A percentile compares a stretch with the other conserved stretches of the same genome.
Conservation (phyloP, 768 basidiomycete species). For the Serendipita indica region DNA sequence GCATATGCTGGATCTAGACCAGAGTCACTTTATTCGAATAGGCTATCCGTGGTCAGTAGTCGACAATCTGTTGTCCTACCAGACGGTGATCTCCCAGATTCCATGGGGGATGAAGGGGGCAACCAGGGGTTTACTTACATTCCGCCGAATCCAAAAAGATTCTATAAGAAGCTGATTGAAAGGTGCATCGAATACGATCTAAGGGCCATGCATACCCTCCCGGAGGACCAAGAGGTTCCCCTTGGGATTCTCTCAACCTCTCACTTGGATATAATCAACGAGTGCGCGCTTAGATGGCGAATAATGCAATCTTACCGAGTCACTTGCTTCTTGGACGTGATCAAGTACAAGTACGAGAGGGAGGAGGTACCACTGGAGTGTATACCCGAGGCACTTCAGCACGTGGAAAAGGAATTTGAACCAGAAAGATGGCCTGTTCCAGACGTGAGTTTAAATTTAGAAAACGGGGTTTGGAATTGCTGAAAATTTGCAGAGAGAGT, state of each 20-base stretch:
- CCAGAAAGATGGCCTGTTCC: slow-evolving; percentile 61
- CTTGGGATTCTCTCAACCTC: slow-evolving; percentile 70
- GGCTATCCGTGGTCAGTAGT: slow-evolving; percentile 51
- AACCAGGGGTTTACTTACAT: slow-evolving; percentile 80
- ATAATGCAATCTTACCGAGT: slow-evolving; percentile 66
- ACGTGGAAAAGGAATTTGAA: slow-evolving; percentile 57
- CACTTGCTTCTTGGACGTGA: slow-evolving; percentile 69
- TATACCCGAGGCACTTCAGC: slow-evolving; percentile 74
- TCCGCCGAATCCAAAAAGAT: slow-evolving; percentile 73
- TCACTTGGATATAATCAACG: slow-evolving; percentile 72
- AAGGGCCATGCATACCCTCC: slow-evolving; percentile 81
- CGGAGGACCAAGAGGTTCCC: slow-evolving; percentile 87
- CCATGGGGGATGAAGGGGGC: slow-evolving; percentile 44
- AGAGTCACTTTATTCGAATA: slow-evolving; percentile 43
- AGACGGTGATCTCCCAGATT: slow-evolving; percentile 24
- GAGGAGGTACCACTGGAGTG: slow-evolving; percentile 90
- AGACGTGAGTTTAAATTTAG: slow-evolving; percentile 49
- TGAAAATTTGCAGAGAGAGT: slow-evolving; percentile 37
- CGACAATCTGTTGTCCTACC: slow-evolving; percentile 29
- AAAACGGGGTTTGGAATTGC: slow-evolving; percentile 6
- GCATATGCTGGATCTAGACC: slow-evolving; percentile 31
- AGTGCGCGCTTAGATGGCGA: slow-evolving; percentile 83
- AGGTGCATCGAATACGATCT: slow-evolving; percentile 72
- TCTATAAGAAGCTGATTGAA: slow-evolving; percentile 73
- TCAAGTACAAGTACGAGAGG: slow-evolving; percentile 74